A percentile compares a stretch with the other conserved stretches of the same genome.
Evolutionary conservation across 2,329 filamentous ascomycete genomes (phyloP).

Genomic region (Clonostachys sp.): DNA sequence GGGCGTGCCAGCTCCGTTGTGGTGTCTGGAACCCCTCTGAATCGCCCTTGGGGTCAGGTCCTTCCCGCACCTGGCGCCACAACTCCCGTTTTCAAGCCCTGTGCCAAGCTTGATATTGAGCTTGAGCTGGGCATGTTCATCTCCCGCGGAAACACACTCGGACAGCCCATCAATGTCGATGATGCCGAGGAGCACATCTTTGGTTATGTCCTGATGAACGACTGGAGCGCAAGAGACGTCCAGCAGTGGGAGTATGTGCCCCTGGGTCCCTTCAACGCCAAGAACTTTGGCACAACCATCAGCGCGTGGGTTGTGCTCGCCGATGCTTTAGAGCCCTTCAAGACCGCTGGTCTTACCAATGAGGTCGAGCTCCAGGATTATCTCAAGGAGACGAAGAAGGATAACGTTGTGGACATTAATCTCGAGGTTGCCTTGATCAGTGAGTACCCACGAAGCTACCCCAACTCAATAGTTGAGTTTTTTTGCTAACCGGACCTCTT

Average conservation of each 20-base stretch:
- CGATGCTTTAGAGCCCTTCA: slow-evolving; percentile 42
- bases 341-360: slow-evolving; percentile 15
- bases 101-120: slow-evolving; percentile 66
- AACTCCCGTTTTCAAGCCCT: slow-evolving; percentile 25
- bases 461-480: too few species aligned
- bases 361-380: slow-evolving; percentile 10
- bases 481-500: too few species aligned
- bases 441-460: neutral
- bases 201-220: slow-evolving; percentile 61
- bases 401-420: neutral
- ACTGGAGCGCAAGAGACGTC: slow-evolving; percentile 61
- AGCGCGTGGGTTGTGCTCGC: slow-evolving; percentile 59
- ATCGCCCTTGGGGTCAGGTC: slow-evolving; percentile 72
- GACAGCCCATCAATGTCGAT: slow-evolving; percentile 57
- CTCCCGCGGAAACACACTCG: slow-evolving; percentile 59
- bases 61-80: slow-evolving; percentile 45
- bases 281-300: slow-evolving; percentile 56
- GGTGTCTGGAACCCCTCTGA: slow-evolving; percentile 66
- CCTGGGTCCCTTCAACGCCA: slow-evolving; percentile 58
- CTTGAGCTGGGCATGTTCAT: slow-evolving; percentile 75
- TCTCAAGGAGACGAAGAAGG: neutral
- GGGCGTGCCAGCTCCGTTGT: slow-evolving; percentile 73
- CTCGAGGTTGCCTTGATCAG: neutral
- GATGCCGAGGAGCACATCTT: slow-evolving; percentile 69
- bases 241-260: slow-evolving; percentile 59